These are phyloP conservation scores for Mycotypha africana DNA, from an alignment of 371 early-diverging fungal species.

Conservation along the genomic window DNA sequence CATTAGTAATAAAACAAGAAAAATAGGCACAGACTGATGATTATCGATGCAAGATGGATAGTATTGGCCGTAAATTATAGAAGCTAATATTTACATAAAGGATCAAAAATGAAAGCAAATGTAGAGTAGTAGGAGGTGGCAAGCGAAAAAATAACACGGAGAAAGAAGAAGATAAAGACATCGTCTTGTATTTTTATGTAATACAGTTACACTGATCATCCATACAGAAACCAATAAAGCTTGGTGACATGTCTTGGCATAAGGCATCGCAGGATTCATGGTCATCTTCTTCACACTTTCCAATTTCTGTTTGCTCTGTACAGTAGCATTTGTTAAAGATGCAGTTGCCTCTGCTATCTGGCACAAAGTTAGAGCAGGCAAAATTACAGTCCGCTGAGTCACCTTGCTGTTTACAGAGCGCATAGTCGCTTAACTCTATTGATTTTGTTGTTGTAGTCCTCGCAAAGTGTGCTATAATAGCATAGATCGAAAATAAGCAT, in stretches of 20 bases:
- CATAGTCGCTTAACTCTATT: conserved; percentile 13
- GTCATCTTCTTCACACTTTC: conserved; percentile 29
- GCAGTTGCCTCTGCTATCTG: conserved; percentile 28
- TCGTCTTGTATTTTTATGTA: conserved; percentile 18
- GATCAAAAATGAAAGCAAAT: no score
- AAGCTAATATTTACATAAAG: neutral
- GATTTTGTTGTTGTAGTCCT: conserved; percentile 1
- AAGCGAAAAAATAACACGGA: neutral
- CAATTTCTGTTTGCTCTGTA: conserved; percentile 27
- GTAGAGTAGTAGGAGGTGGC: neutral
- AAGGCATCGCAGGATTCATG: conserved; percentile 37
- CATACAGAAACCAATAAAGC: conserved; percentile 30
- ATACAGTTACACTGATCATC: conserved; percentile 35
- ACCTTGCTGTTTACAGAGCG: conserved; percentile 12
- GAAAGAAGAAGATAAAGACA: no score
- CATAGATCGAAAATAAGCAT: no score
- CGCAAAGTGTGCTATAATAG: neutral
- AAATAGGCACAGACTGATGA: no score
- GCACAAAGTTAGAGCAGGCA: conserved; percentile 18
- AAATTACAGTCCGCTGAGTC: conserved; percentile 20
- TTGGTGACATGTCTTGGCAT: conserved; percentile 32
- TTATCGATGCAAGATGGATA: no score
- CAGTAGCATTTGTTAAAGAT: conserved; percentile 33
- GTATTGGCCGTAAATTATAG: no score
- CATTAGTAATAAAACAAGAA: no score